Conservation (phyloP, 2,329 filamentous ascomycete species). For the Fusarium goolgardi region DNA sequence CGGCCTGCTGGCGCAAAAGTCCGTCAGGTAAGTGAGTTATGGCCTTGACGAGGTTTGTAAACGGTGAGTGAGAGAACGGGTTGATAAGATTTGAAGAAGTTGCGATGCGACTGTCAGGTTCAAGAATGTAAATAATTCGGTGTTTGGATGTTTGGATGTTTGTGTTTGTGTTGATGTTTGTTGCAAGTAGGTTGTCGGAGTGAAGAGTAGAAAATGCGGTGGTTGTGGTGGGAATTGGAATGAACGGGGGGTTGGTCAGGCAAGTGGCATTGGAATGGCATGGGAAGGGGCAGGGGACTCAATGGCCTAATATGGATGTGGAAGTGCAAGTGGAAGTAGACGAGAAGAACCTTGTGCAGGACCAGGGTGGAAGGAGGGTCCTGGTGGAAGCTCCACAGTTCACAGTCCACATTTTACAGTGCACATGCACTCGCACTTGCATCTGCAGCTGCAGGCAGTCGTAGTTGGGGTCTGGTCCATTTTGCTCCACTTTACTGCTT, state of each 20-base stretch:
- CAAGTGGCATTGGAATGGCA: constrained; percentile 40
- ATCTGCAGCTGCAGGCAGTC: constrained; percentile 3
- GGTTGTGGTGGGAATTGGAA: constrained; percentile 43
- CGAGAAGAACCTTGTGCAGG: constrained; percentile 27
- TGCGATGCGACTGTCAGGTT: constrained; percentile 14
- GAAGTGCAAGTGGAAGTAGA: constrained; percentile 21
- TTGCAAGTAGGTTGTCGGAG: constrained; percentile 42
- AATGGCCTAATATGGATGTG: constrained; percentile 44
- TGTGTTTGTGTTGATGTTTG: constrained; percentile 41
- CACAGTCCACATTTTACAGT: constrained; percentile 7
- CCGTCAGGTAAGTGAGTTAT: constrained; percentile 3
- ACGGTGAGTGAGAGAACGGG: constrained; percentile 10
- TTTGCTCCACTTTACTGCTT: background rate
- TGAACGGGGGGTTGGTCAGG: constrained; percentile 44
- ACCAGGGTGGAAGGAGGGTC: constrained; percentile 29
- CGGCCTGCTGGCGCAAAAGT: constrained; percentile 36
- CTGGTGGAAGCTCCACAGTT: constrained; percentile 8
- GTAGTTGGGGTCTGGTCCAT: constrained; percentile 9
- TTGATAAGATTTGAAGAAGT: constrained; percentile 4
- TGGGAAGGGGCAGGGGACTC: constrained; percentile 42
- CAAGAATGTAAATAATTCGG: constrained; percentile 10
- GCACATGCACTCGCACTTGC: constrained; percentile 6
- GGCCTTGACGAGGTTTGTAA: constrained; percentile 1
- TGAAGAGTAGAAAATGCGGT: constrained; percentile 42
- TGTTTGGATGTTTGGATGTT: constrained; percentile 38